Evolutionary conservation across 352 stramenopile species (phyloP), one percentile per base, ranked within the genome.

Genomic region (Globisporangium iwayamae): DNA sequence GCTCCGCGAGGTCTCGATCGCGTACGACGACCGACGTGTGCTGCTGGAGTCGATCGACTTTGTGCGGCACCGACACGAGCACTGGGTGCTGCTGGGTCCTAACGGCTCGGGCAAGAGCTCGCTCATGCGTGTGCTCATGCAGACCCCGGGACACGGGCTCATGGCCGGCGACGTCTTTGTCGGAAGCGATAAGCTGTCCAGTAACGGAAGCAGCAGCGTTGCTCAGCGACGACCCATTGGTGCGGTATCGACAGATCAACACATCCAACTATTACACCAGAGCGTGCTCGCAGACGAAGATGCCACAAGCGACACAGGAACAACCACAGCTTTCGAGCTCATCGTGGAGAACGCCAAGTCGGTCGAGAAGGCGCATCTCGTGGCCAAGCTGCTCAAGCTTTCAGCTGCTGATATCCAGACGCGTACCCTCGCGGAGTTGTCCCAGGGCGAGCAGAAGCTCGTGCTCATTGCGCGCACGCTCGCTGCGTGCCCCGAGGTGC

Each of bases 391-490:
- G 3, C 56, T 91, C 43, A 64, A 34, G 16, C 67, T 91, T 13
- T 64, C 70, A 1, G 4, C 20, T 7, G 55, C 60, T 25, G 56
- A 73, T 16, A 65, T 88, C 18, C 59, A 74, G 22, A 63, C 67
- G 2, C 76, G 78, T 50, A 63, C 62, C 22, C 90, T 98, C 36
- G 65, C 72, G 11, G 66, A 85, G 5, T 73, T 98, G 8, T 97
- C 90, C 16, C 91, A 98, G 65, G 93, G 93, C 30, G 78, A 98
- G 65, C 93, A 98, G 78, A 96, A 97, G 65, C 69, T 98, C 1
- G 78, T 96, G 11, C 73, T 98, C 34, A 87, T 98, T 61, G 90
- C 87, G 36, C 81, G 78, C 2, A 83, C 91, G 1, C 62, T 98
- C 47, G 88, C 87, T 0, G 65, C 74, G 30, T 69, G 81, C 13